Conservation (phyloP, 1,284 basidiomycete species). For the Cryptococcus depauperatus region DNA sequence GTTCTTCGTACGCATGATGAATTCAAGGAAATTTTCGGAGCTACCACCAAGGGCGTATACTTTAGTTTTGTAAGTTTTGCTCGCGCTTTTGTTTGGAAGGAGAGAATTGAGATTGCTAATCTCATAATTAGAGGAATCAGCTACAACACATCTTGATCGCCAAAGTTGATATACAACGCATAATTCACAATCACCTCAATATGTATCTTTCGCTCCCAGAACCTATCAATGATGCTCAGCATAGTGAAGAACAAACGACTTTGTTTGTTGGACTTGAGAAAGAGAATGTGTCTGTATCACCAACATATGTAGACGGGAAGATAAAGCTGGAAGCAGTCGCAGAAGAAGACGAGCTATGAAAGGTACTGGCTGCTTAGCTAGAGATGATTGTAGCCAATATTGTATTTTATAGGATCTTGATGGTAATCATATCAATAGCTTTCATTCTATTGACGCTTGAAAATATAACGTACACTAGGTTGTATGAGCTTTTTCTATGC, state of each 20-base stretch:
- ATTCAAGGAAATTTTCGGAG: constrained; percentile 41
- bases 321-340: constrained; percentile 13
- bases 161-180: constrained; percentile 28
- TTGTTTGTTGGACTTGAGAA: too few species aligned
- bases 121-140: constrained; percentile 6
- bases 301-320: too few species aligned
- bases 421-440: neutral
- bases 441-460: neutral
- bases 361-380: too few species aligned
- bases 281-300: too few species aligned
- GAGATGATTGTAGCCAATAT: too few species aligned
- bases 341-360: constrained; percentile 15
- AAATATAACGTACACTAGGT: too few species aligned
- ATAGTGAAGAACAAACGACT: too few species aligned
- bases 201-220: constrained; percentile 42
- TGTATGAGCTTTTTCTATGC: neutral
- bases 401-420: constrained; percentile 1
- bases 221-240: too few species aligned
- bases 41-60: constrained; percentile 34
- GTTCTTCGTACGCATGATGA: constrained; percentile 23
- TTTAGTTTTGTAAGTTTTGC: constrained; percentile 43
- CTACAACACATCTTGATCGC: constrained; percentile 17
- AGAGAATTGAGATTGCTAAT: too few species aligned
- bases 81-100: too few species aligned
- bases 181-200: constrained; percentile 33